These are phyloP conservation scores for Acmispon strigosus DNA, from an alignment of 306 rosid genomes.

Conservation along the genomic window DNA sequence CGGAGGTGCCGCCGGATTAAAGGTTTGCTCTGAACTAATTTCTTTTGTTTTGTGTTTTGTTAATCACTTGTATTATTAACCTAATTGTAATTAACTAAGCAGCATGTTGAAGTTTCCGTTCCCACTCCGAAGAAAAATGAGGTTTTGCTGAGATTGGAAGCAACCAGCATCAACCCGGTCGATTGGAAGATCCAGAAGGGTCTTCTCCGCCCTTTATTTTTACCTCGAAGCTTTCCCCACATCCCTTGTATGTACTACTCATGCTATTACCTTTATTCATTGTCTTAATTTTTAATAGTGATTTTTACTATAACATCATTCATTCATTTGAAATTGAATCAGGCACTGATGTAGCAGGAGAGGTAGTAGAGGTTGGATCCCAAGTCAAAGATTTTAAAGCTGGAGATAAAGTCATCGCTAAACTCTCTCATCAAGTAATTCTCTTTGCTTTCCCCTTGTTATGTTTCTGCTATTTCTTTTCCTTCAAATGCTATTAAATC, in stretches of 20 bases:
- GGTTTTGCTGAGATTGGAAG: conserved; percentile 58
- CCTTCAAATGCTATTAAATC: too few species aligned
- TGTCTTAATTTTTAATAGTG: too few species aligned
- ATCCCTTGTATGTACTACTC: conserved; percentile 47
- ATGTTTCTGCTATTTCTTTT: neutral
- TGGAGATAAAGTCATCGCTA: conserved; percentile 65
- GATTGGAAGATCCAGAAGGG: conserved; percentile 84
- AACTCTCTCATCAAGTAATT: conserved; percentile 24
- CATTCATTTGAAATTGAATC: neutral
- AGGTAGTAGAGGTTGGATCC: conserved; percentile 45
- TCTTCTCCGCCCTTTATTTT: conserved; percentile 16
- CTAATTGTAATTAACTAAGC: neutral
- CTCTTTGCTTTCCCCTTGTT: neutral
- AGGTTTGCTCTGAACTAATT: too few species aligned
- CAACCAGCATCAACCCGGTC: conserved; percentile 50
- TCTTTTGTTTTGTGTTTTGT: neutral
- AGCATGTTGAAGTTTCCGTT: conserved; percentile 72
- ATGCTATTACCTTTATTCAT: neutral
- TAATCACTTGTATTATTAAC: neutral
- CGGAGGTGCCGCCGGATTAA: too few species aligned
- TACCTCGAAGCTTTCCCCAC: conserved; percentile 51
- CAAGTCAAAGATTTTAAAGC: conserved; percentile 46
- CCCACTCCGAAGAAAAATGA: conserved; percentile 48
- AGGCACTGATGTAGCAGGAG: conserved; percentile 67
- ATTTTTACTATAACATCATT: neutral